Base-by-base conservation (phyloP, 2,329 filamentous ascomycete species). In the Talaromyces sp. region DNA sequence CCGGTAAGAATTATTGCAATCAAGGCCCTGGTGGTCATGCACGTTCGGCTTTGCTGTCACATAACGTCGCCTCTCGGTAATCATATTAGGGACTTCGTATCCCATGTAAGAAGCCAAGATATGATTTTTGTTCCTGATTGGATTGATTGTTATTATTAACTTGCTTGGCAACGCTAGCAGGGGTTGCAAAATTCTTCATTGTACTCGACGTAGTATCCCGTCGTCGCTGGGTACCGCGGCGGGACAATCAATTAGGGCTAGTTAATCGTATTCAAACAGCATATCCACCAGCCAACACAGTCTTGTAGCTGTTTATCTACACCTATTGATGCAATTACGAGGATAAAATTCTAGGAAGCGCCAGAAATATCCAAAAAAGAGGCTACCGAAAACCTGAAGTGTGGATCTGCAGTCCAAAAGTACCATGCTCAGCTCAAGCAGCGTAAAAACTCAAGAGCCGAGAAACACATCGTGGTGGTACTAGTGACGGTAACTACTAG, bases 151-250 rank as follows among this genome's bases (percentile, higher is more conserved):
- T 15, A 15, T 56, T 13, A 38, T 56, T 38, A 38, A 38, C 5
- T 56, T 15, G 36, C 31, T 36, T 56, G 31, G 53, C 29, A 54
- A 3, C 17, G 25, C 11, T 51, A 51, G 5, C 25, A 51, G 13
- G 15, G 15, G 5, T 11, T 31, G 27, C 5, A 3, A 0, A 54
- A 13, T 54, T 54, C 29, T 56, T 56, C 51, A 22, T 10, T 56
- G 53, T 56, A 54, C 19, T 56, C 31, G 31, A 38, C n/a, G 53
- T 56, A 56, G 31, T 22, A 56, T 56, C 31, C n/a, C 51, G 49
- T 29, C 25, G 15, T 25, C 2, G 10, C 49, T 53, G 17, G 25
- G 49, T 34, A 19, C 49, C 27, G 3, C 31, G 19, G 29, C 53
- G 53, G 53, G 53, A 56, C n/a, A 22, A 13, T 15, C 19, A 36